Percentiles rank a stretch among this genome's conserved stretches.
Conservation (phyloP, 2,329 filamentous ascomycete genomes). For the Ophiobolus disseminans region DNA sequence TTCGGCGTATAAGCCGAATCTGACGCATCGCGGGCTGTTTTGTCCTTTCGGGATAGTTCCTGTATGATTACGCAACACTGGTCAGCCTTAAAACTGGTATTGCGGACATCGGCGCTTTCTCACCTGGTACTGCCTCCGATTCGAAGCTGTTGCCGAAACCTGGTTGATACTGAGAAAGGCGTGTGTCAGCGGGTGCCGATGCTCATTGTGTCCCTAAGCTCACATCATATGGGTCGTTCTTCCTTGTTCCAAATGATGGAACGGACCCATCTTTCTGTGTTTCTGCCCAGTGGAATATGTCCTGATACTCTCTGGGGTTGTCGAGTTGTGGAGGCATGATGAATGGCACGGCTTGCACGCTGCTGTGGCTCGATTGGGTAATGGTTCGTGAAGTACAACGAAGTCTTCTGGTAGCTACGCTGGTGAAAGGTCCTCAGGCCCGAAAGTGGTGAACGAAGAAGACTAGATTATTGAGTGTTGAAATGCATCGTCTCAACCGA, state of each 20-base stretch:
- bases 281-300: constrained; percentile 61
- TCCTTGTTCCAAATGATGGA: constrained; percentile 61
- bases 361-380: too few relatives aligned
- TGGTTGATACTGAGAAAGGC: constrained; percentile 57
- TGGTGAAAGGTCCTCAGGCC: not conserved
- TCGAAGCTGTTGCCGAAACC: constrained; percentile 63
- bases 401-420: not conserved
- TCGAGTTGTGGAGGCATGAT: constrained; percentile 36
- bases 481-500: constrained; percentile 9
- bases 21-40: constrained; percentile 49
- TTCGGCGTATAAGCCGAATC: constrained; percentile 48
- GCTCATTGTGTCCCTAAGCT: constrained; percentile 11
- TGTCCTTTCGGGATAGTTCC: constrained; percentile 56
- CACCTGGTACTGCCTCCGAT: constrained; percentile 55
- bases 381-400: too few relatives aligned
- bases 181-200: constrained; percentile 12
- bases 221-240: constrained; percentile 63
- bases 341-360: not conserved
- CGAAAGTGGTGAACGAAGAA: constrained; percentile 6
- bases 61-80: constrained; percentile 7
- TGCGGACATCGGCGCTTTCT: constrained; percentile 7
- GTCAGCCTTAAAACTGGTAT: constrained; percentile 6
- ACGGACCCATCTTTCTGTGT: constrained; percentile 65
- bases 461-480: constrained; percentile 3
- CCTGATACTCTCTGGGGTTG: constrained; percentile 48